These are phyloP conservation scores for Rubia peregrina DNA, from an alignment of 305 asterid species.

Conservation along the genomic window DNA sequence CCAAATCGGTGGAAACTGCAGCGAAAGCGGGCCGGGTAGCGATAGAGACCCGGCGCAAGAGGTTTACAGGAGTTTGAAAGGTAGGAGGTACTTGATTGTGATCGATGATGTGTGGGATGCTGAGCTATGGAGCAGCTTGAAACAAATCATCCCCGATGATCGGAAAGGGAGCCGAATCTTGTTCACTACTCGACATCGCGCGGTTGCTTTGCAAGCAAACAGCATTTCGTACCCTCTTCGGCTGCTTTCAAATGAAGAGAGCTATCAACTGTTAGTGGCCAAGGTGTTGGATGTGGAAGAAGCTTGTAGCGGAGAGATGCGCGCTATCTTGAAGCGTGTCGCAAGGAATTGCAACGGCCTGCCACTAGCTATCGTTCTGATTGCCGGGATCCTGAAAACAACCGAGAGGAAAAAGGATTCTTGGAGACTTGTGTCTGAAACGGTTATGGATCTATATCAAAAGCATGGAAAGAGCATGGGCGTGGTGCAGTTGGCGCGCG, in stretches of 20 bases:
- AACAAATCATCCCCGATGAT: neutral
- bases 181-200: neutral
- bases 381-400: neutral
- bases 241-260: neutral
- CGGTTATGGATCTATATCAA: neutral
- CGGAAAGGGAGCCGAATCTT: neutral
- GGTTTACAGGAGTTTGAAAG: neutral
- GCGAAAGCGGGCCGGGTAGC: neutral
- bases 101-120: neutral
- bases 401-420: neutral
- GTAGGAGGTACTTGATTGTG: neutral
- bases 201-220: neutral
- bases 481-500: neutral
- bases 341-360: neutral
- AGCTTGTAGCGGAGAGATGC: neutral
- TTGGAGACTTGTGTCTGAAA: neutral
- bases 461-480: neutral
- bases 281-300: neutral
- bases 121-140: neutral
- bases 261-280: neutral
- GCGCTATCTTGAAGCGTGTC: neutral
- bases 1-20: neutral
- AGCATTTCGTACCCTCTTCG: neutral
- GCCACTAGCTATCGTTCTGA: neutral
- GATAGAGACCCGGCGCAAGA: neutral